A percentile compares a stretch with the other conserved stretches of the same genome.
Conservation (phyloP, 305 asterid genomes). For the Fraxinus paxiana region DNA sequence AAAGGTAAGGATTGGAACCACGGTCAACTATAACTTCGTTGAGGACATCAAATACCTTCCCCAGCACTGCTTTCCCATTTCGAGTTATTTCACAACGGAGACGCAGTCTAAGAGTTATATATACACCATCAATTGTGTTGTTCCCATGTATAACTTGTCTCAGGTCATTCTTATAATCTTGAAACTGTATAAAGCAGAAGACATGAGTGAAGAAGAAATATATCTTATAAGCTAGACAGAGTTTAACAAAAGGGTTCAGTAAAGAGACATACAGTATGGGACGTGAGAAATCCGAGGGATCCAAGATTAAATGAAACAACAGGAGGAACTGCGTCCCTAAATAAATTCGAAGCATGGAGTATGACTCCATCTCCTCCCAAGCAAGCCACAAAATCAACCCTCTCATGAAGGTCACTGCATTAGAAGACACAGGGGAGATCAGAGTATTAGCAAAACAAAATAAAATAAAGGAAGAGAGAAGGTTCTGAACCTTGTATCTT, state of each 20-base stretch:
- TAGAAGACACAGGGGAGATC: slow-evolving; percentile 26
- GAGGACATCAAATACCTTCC: slow-evolving; percentile 86
- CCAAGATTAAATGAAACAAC: slow-evolving; percentile 98
- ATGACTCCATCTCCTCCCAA: slow-evolving; percentile 99
- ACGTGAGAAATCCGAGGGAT: slow-evolving; percentile 94
- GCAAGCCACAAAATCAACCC: slow-evolving; percentile 94
- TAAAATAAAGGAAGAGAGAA: slow-evolving; percentile 1
- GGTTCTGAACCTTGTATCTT: slow-evolving; percentile 83
- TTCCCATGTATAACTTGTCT: slow-evolving; percentile 87
- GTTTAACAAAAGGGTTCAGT: slow-evolving; percentile 23
- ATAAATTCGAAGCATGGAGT: slow-evolving; percentile 93
- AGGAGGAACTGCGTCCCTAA: slow-evolving; percentile 96
- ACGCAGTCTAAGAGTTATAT: slow-evolving; percentile 95
- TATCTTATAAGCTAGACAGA: slow-evolving; percentile 13
- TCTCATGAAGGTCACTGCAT: slow-evolving; percentile 90
- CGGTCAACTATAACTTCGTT: slow-evolving; percentile 95
- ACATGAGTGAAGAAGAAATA: slow-evolving; percentile 24
- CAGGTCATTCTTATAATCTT: slow-evolving; percentile 69
- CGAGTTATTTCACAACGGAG: slow-evolving; percentile 89
- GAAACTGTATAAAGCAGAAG: slow-evolving; percentile 56
- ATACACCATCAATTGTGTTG: slow-evolving; percentile 77
- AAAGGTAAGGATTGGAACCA: slow-evolving; percentile 96
- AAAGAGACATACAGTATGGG: slow-evolving; percentile 69
- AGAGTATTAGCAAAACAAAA: slow-evolving; percentile 12
- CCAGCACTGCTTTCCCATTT: slow-evolving; percentile 84